Evolutionary conservation across 352 stramenopile genomes (phyloP), one percentile per base, ranked within the genome.

Genomic region (Lagenidium giganteum): DNA sequence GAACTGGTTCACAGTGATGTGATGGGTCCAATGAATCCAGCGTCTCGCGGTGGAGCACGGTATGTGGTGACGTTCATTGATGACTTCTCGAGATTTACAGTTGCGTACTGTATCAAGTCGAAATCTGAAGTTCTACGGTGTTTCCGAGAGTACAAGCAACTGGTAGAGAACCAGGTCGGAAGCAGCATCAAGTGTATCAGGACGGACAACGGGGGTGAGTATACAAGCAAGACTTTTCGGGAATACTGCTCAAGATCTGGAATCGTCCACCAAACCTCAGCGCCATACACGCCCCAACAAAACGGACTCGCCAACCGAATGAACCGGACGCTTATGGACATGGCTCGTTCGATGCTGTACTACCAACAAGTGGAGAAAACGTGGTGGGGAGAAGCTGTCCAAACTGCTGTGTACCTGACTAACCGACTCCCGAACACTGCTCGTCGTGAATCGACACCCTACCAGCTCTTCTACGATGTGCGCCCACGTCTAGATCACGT

Each of bases 1-100:
- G 51, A 61, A 6, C 2, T 57, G 0, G 35, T 56, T 3, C 44
- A 62, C 44, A 55, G 32, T 33, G 47, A 65, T 22, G n/a, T 52
- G 0, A 61, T 59, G 34, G 50, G 44, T 20, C 8, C 44, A 17
- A 41, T 55, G 25, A 37, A 30, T 3, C 29, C 26, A 13, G 42
- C 40, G 30, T 61, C 54, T 24, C 29, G 24, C 26, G 27, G 39
- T 2, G 42, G 24, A 39, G 50, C 39, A 4, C 30, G 31, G 0
- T 66, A 47, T 26, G 32, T 61, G 1, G 37, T 70, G 1, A 54
- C 42, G 0, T 64, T 61, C 21, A 59, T 61, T 11, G 51, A 67
- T 30, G 41, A 64, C 27, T 49, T 31, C 27, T 51, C 46, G 3
- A 22, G 50, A 4, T 57, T 39, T 7, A 42, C 48, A 1, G 7